A percentile compares a stretch with the other conserved stretches of the same genome.
Evolutionary conservation across 2,329 filamentous ascomycete species (phyloP).

Genomic region (Leptographium procerum): DNA sequence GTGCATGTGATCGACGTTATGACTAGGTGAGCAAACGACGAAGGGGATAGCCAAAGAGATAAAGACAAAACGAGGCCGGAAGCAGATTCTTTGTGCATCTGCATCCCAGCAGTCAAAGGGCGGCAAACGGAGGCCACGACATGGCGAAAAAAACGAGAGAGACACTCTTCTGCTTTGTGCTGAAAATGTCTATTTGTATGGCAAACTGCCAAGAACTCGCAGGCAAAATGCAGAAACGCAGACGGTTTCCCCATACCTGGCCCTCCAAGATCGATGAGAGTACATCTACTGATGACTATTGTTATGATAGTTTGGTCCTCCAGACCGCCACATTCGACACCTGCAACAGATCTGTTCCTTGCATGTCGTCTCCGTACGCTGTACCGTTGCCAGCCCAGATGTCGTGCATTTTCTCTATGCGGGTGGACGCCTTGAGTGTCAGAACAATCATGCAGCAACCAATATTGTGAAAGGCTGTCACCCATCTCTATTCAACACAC

Average conservation of each 20-base stretch:
- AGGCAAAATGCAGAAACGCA: neutral
- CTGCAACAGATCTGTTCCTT: neutral
- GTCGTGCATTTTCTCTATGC: neutral
- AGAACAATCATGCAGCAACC: neutral
- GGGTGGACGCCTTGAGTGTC: neutral
- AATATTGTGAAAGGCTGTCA: neutral
- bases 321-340: neutral
- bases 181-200: neutral
- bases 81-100: neutral
- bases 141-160: neutral
- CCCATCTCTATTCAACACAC: neutral
- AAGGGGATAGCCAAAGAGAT: neutral
- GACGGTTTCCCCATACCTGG: too few species aligned
- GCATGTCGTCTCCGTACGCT: neutral
- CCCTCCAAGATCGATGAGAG: too few species aligned
- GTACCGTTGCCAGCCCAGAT: too few species aligned
- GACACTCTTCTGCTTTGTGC: neutral
- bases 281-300: neutral
- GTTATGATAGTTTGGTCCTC: neutral
- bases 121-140: neutral
- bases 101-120: neutral
- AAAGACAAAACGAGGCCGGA: neutral
- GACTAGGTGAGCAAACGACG: neutral
- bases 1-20: neutral
- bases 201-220: neutral